A percentile compares a stretch with the other conserved stretches of the same genome.
Conservation (phyloP, 805 yeast genomes). For the Starmerella powellii region DNA sequence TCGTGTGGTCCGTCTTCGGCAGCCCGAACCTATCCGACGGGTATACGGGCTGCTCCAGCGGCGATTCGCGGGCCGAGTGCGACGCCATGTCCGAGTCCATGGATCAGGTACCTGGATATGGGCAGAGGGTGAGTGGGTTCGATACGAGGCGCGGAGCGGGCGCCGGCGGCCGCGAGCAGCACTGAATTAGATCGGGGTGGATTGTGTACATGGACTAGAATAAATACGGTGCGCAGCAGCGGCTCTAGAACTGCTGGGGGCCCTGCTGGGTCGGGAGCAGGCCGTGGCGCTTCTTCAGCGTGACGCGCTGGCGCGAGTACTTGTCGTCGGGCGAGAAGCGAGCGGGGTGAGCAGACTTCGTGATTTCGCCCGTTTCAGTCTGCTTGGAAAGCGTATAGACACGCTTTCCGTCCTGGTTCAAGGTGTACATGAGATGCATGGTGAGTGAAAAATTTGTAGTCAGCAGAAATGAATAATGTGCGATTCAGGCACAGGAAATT, state of each 20-base stretch:
- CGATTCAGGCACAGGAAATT: too few species aligned
- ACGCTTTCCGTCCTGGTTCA: conserved; percentile 91
- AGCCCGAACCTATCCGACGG: conserved; percentile 59
- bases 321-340: conserved; percentile 99
- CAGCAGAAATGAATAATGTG: neutral
- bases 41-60: neutral
- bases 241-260: conserved; percentile 8
- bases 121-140: too few species aligned
- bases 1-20: conserved; percentile 51
- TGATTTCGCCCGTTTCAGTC: conserved; percentile 80
- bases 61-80: too few species aligned
- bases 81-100: too few species aligned
- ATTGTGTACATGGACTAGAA: too few species aligned
- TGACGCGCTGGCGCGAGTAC: conserved; percentile 97
- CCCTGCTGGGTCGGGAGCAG: conserved; percentile 71
- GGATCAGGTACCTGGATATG: too few species aligned
- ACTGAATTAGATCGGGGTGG: too few species aligned
- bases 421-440: conserved; percentile 98
- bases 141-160: too few species aligned
- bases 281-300: conserved; percentile 86
- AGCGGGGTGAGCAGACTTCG: conserved; percentile 98
- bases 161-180: too few species aligned
- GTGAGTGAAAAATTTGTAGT: neutral
- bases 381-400: conserved; percentile 77
- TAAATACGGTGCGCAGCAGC: neutral